These are phyloP conservation scores for Dacryopinax spathularia DNA, from an alignment of 768 basidiomycete genomes.

Conservation along the genomic window DNA sequence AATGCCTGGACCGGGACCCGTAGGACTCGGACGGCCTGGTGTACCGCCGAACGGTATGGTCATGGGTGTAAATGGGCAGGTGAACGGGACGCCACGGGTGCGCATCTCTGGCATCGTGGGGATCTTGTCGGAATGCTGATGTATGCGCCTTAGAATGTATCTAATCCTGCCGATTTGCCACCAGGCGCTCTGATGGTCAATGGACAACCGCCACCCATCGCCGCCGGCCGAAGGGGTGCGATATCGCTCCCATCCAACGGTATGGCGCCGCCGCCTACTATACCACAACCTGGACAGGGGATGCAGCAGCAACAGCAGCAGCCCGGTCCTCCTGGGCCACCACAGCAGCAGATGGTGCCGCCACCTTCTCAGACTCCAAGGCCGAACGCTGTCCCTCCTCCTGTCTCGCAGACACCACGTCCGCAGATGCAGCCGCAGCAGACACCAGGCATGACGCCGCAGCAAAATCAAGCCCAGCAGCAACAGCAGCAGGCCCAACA, in stretches of 20 bases:
- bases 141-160: background rate
- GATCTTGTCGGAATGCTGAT: background rate
- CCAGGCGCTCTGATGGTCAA: background rate
- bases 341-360: background rate
- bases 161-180: background rate
- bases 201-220: background rate
- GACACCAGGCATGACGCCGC: background rate
- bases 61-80: background rate
- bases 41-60: background rate
- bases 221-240: background rate
- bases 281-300: too few relatives aligned
- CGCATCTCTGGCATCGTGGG: background rate
- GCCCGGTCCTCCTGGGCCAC: background rate
- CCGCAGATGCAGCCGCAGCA: background rate
- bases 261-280: background rate
- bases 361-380: background rate
- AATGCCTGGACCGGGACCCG: background rate
- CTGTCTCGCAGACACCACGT: background rate
- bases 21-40: background rate
- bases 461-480: constrained; percentile 35
- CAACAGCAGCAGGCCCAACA: constrained; percentile 7
- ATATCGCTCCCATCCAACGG: background rate
- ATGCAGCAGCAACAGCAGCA: constrained; percentile 2
- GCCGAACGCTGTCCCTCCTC: background rate
- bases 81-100: background rate